Conservation (phyloP, 2,329 filamentous ascomycete genomes). For the Hypoxylon sp. region DNA sequence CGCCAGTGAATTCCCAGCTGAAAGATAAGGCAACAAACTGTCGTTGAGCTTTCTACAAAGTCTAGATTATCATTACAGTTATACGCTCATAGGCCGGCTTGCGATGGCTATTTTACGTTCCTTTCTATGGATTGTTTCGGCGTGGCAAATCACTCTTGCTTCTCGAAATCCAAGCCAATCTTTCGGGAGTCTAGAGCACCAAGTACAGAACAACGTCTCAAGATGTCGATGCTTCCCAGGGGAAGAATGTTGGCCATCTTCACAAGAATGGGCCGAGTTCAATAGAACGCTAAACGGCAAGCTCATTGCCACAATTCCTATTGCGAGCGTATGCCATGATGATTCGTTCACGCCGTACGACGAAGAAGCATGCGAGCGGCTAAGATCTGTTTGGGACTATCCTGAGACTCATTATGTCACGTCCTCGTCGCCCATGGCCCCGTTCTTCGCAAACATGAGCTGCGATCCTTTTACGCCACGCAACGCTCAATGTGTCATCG, state of each 20-base stretch:
- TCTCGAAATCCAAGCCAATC: no score
- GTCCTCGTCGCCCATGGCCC: slow-evolving; percentile 49
- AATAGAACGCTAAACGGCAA: slow-evolving; percentile 62
- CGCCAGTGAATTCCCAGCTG: no score
- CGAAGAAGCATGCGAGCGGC: background rate
- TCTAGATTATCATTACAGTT: no score
- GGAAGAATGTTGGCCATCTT: slow-evolving; percentile 50
- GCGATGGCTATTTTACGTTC: no score
- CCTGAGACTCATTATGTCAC: slow-evolving; percentile 27
- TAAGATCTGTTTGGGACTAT: background rate
- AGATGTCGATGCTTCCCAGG: slow-evolving; percentile 57
- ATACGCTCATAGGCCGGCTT: no score
- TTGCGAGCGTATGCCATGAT: slow-evolving; percentile 63
- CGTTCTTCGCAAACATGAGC: slow-evolving; percentile 43
- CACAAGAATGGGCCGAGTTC: slow-evolving; percentile 59
- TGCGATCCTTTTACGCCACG: slow-evolving; percentile 59
- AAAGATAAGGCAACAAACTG: no score
- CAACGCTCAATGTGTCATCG: slow-evolving; percentile 60
- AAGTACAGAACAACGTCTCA: background rate
- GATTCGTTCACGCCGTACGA: background rate
- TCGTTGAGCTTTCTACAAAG: no score
- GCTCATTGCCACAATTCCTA: slow-evolving; percentile 62
- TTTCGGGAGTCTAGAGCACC: no score
- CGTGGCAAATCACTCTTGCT: no score
- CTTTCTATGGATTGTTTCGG: no score